Evolutionary conservation across 2,329 filamentous ascomycete genomes (phyloP), one percentile per base, ranked within the genome.

Genomic region (Colletotrichum sp.): DNA sequence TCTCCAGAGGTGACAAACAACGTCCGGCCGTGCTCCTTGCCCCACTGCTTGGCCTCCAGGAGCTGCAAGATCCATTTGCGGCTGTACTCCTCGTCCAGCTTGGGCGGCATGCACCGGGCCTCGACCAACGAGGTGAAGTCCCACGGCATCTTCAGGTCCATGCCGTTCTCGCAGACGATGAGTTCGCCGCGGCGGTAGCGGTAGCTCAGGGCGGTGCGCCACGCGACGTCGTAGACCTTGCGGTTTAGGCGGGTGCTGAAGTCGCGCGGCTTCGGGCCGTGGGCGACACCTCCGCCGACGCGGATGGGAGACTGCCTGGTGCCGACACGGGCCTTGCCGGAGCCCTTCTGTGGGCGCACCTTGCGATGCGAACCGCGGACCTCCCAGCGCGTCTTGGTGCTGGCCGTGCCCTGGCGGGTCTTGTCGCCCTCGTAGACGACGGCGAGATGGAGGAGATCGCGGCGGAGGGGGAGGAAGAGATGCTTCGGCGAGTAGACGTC

Each of bases 221-320:
- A 99, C 12, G 97, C 97, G 80, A 98, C 90, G 86, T 99, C 96
- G 87, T 99, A 99, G 64, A 98, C 92, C 88, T 99, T 99, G 83
- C 91, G 90, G 80, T 94, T 96, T 71, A 99, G 89, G 18, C 91
- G 90, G 26, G 96, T 98, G 76, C 92, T 92, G 83, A 99, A 99
- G 87, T 99, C 95, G 83, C 97, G 91, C 30, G 96, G 96, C 80
- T 96, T 93, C 32, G 97, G 97, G n/a, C 97, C 97, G 82, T 96
- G 95, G 1, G 93, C 89, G 80, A 98, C 96, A 85, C 96, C 96
- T 85, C 97, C 97, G 78, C 97, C 97, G 77, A 90, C 90, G 57
- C 95, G 87, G 84, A 98, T 91, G 4, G 97, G 97, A 62, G 93
- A 95, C 85, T 98, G 95, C 83, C 90, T 93, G 82, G 93, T 91